A percentile compares a stretch with the other conserved stretches of the same genome.
Evolutionary conservation across 1,284 basidiomycete species (phyloP).

Genomic region (Sphaerobolus stellatus): DNA sequence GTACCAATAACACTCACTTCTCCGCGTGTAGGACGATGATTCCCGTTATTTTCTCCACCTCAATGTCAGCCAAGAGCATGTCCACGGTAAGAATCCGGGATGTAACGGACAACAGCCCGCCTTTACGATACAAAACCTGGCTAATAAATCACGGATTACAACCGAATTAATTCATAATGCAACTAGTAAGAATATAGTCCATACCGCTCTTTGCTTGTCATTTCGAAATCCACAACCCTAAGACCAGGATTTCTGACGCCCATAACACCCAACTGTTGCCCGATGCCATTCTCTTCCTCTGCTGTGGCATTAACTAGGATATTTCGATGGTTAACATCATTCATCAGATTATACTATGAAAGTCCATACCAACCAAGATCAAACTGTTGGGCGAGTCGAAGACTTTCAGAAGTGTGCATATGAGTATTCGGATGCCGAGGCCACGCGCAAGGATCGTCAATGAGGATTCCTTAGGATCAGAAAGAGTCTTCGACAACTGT

Average conservation of each 20-base stretch:
- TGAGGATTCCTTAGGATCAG: conserved; percentile 79
- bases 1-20: conserved; percentile 48
- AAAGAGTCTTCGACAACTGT: conserved; percentile 46
- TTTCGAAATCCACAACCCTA: conserved; percentile 83
- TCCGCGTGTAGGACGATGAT: conserved; percentile 95
- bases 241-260: conserved; percentile 87
- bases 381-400: conserved; percentile 88
- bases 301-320: conserved; percentile 72
- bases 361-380: conserved; percentile 55
- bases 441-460: conserved; percentile 85
- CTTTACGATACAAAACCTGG: conserved; percentile 81
- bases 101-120: conserved; percentile 90
- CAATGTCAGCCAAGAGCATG: conserved; percentile 87
- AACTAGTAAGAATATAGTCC: conserved; percentile 22
- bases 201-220: conserved; percentile 76
- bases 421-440: conserved; percentile 76
- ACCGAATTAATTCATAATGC: background rate
- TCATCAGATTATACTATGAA: background rate
- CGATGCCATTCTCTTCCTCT: conserved; percentile 89
- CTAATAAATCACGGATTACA: conserved; percentile 40
- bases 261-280: conserved; percentile 90
- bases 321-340: background rate
- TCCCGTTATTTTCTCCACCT: conserved; percentile 83
- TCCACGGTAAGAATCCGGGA: conserved; percentile 94
- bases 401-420: conserved; percentile 87